A percentile compares a stretch with the other conserved stretches of the same genome.
Conservation (phyloP, 768 basidiomycete species). For the Leccinellum albellum region DNA sequence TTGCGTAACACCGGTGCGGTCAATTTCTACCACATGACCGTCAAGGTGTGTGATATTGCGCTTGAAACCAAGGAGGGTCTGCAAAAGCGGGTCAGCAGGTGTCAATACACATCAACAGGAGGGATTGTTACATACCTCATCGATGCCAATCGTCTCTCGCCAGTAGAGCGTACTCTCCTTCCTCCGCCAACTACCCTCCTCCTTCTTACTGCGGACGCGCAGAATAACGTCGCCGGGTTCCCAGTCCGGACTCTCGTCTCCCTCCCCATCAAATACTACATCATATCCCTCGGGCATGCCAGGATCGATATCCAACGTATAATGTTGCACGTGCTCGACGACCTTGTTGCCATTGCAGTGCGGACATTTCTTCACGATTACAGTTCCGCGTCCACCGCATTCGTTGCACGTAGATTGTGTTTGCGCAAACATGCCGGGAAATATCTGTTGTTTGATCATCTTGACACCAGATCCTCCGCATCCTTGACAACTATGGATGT, state of each 20-base stretch:
- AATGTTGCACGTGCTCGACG: constrained; percentile 71
- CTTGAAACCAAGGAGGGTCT: constrained; percentile 98
- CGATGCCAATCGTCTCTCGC: constrained; percentile 85
- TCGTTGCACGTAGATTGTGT: constrained; percentile 79
- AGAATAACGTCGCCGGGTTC: constrained; percentile 92
- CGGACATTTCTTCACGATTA: constrained; percentile 74
- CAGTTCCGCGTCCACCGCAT: constrained; percentile 79
- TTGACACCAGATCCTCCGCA: constrained; percentile 87
- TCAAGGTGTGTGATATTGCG: constrained; percentile 90
- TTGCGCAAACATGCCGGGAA: constrained; percentile 95
- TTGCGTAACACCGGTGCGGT: constrained; percentile 81
- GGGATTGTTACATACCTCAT: constrained; percentile 53
- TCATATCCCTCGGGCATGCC: constrained; percentile 95
- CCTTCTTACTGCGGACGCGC: constrained; percentile 72
- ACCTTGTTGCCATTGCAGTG: constrained; percentile 83
- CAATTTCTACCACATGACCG: constrained; percentile 70
- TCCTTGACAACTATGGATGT: constrained; percentile 81
- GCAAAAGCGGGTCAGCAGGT: neutral
- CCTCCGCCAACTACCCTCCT: constrained; percentile 78
- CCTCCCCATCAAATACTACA: constrained; percentile 92
- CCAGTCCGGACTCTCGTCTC: constrained; percentile 95
- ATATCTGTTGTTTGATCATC: constrained; percentile 84
- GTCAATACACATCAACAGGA: neutral
- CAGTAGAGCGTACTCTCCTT: constrained; percentile 92
- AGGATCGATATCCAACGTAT: constrained; percentile 79